phyloP scores from a whole-genome alignment of 1,284 basidiomycete species.

The Rhodotorula sp. region DNA sequence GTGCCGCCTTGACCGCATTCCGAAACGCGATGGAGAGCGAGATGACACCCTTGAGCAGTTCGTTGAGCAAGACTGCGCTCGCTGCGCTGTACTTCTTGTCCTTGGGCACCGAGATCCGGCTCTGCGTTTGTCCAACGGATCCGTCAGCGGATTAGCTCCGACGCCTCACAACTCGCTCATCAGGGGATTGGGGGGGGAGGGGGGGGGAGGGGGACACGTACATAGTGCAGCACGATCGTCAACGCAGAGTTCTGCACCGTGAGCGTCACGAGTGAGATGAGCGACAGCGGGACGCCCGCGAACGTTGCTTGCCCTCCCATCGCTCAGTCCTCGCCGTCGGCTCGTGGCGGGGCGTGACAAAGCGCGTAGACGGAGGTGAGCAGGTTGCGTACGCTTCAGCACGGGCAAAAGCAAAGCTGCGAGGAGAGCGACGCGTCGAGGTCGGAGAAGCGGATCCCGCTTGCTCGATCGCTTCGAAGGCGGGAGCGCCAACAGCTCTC shows the following conservation, averaged over 20 bases:
- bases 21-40: constrained; percentile 67
- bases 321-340: not conserved
- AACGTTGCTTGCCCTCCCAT: constrained; percentile 5
- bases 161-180: too few relatives aligned
- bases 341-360: too few relatives aligned
- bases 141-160: not conserved
- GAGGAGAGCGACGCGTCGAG: too few relatives aligned
- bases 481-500: too few relatives aligned
- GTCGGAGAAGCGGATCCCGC: too few relatives aligned
- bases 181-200: too few relatives aligned
- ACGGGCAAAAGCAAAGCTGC: too few relatives aligned
- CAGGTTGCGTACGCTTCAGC: too few relatives aligned
- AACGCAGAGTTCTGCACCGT: constrained; percentile 88
- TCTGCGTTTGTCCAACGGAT: constrained; percentile 38
- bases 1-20: constrained; percentile 34
- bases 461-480: too few relatives aligned
- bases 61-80: constrained; percentile 86
- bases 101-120: constrained; percentile 43
- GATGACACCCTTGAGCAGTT: constrained; percentile 84
- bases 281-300: constrained; percentile 29
- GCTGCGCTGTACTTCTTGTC: constrained; percentile 74
- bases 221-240: constrained; percentile 88
- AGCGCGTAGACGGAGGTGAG: too few relatives aligned
- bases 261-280: constrained; percentile 66
- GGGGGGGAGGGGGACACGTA: too few relatives aligned